A percentile compares a stretch with the other conserved stretches of the same genome.
phyloP scores from a whole-genome alignment of 768 basidiomycete genomes.

The Phylloporus sp. region DNA sequence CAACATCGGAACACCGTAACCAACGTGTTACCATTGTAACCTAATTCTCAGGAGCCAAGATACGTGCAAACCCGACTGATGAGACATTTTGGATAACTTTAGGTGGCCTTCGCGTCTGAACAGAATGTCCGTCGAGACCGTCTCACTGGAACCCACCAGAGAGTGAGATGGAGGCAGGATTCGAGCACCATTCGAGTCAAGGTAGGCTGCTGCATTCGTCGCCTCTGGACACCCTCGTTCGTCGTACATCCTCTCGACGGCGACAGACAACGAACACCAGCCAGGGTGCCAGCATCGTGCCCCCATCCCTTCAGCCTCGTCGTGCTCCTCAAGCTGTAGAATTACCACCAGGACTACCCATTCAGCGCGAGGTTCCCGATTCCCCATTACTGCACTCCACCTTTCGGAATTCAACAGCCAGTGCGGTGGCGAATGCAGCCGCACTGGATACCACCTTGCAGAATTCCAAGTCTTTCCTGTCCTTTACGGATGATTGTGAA shows the following conservation, averaged over 20 bases:
- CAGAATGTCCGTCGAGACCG: conserved; percentile 7
- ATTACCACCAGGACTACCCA: conserved; percentile 11
- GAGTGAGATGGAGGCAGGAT: conserved; percentile 22
- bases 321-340: neutral
- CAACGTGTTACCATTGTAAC: neutral
- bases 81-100: conserved; percentile 1
- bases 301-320: conserved; percentile 12
- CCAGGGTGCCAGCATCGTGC: neutral
- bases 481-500: conserved; percentile 30
- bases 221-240: conserved; percentile 56
- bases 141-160: conserved; percentile 1
- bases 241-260: conserved; percentile 48
- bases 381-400: conserved; percentile 49
- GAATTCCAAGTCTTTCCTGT: conserved; percentile 26
- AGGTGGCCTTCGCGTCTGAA: neutral
- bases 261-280: conserved; percentile 19
- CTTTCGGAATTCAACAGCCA: conserved; percentile 42
- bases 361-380: conserved; percentile 27
- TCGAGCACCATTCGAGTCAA: conserved; percentile 18
- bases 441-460: conserved; percentile 5
- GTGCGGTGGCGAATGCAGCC: conserved; percentile 27
- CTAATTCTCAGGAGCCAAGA: conserved; percentile 9
- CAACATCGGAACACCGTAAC: neutral
- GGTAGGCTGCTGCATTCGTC: conserved; percentile 41
- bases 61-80: neutral